Conservation (phyloP, 257 asterid species). For the Penstemon newberryi region DNA sequence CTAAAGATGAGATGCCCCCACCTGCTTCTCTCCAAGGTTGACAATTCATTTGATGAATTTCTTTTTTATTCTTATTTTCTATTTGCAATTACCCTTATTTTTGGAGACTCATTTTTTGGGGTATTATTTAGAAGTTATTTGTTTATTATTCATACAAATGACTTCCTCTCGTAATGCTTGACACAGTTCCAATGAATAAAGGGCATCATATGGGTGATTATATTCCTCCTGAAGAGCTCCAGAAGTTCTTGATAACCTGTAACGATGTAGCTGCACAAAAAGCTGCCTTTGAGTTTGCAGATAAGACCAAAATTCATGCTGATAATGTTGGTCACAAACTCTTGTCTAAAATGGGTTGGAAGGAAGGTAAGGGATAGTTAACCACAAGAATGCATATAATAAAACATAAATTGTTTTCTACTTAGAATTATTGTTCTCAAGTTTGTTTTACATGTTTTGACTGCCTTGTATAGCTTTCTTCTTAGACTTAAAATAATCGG, state of each 20-base stretch:
- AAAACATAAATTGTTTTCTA: background rate
- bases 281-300: conserved; percentile 63
- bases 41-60: conserved; percentile 9
- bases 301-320: conserved; percentile 71
- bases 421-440: background rate
- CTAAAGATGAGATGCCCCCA: conserved; percentile 99
- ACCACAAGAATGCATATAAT: conserved; percentile 2
- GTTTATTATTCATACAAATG: background rate
- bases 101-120: background rate
- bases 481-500: background rate
- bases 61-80: conserved; percentile 3
- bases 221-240: conserved; percentile 89
- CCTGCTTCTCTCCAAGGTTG: conserved; percentile 80
- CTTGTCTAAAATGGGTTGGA: conserved; percentile 95
- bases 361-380: conserved; percentile 60
- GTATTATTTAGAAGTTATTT: background rate
- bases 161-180: conserved; percentile 11
- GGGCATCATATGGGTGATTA: conserved; percentile 99
- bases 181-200: conserved; percentile 55
- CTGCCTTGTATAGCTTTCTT: background rate
- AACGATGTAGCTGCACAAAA: conserved; percentile 66
- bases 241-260: conserved; percentile 75
- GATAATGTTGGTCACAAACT: conserved; percentile 90
- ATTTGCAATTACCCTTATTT: conserved; percentile 10
- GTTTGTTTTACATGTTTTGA: background rate